phyloP scores from a whole-genome alignment of 352 stramenopile genomes.

The Globisporangium sylvaticum region DNA sequence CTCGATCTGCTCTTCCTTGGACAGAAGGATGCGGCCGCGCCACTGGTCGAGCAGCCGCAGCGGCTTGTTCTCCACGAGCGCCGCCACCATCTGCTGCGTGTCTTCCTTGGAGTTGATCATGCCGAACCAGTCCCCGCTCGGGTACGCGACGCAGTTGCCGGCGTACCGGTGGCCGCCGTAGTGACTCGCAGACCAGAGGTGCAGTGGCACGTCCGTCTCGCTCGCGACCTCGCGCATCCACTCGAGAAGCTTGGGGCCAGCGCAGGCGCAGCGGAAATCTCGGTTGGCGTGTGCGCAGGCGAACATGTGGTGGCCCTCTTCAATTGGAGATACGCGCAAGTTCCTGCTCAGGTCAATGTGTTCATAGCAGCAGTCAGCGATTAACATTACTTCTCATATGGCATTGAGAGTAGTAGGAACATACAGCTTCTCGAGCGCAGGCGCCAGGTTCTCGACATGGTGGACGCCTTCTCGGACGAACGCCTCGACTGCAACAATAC shows the following conservation, averaged over 20 bases:
- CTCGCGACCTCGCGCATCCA: constrained; percentile 49
- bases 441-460: constrained; percentile 25
- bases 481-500: constrained; percentile 21
- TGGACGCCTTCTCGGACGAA: constrained; percentile 35
- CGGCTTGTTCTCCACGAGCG: constrained; percentile 36
- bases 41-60: constrained; percentile 49
- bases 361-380: neutral
- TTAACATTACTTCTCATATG: neutral
- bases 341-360: constrained; percentile 20
- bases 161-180: constrained; percentile 75
- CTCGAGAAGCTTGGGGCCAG: constrained; percentile 58
- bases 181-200: constrained; percentile 65
- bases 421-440: constrained; percentile 31
- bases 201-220: constrained; percentile 24
- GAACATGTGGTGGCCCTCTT: constrained; percentile 52
- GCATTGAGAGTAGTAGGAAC: constrained; percentile 1
- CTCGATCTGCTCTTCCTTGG: constrained; percentile 46
- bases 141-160: constrained; percentile 69
- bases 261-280: constrained; percentile 71
- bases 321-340: constrained; percentile 33
- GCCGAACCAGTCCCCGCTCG: constrained; percentile 73
- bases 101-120: constrained; percentile 57
- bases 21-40: constrained; percentile 58
- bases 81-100: constrained; percentile 35
- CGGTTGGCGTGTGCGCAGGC: constrained; percentile 59